Evolutionary conservation across 768 basidiomycete species (phyloP), one percentile per base, ranked within the genome.

Genomic region (Mycena venus): DNA sequence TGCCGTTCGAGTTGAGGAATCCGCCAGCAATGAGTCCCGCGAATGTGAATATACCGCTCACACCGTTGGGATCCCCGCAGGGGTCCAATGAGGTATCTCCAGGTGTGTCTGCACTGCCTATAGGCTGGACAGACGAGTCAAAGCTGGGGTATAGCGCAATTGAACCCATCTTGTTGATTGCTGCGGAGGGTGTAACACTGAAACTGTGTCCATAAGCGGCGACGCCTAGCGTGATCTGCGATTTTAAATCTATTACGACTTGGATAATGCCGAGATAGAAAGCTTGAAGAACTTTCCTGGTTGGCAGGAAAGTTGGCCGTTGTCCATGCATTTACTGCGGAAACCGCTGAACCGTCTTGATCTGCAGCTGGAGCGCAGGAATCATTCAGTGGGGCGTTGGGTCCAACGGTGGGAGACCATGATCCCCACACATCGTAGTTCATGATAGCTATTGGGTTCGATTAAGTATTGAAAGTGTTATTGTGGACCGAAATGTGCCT

Each of bases 371-470:
- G 83, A 0, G 91, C 90, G 81, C 97, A 98, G 0, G 89, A 86
- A 83, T 98, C 93, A 72, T 92, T 86, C 42, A 98, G 86, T 7
- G 97, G 96, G 2, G 97, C 92, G 82, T 95, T 96, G 17, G 97
- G 91, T 1, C 96, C 96, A 60, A 90, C 87, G 75, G 91, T 82
- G 74, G 85, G 81, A 69, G 87, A 86, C 80, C 88, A 88, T 27
- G 87, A 85, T 21, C 91, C 90, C 77, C 85, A 88, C 65, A 93
- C 82, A 77, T 94, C 93, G 82, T 94, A 94, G 81, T 91, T 91
- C 93, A 94, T 94, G 63, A 91, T 83, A 19, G 84, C 82, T 78
- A 9, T 31, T 29, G 40, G 9, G 34, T 23, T 65, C 27, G 12
- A 23, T 63, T 1, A n/a, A n/a, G n/a, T n/a, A 66, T 7, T 51